A percentile compares a stretch with the other conserved stretches of the same genome.
phyloP scores from a whole-genome alignment of 2,329 filamentous ascomycete genomes.

The Balansia obtecta region DNA sequence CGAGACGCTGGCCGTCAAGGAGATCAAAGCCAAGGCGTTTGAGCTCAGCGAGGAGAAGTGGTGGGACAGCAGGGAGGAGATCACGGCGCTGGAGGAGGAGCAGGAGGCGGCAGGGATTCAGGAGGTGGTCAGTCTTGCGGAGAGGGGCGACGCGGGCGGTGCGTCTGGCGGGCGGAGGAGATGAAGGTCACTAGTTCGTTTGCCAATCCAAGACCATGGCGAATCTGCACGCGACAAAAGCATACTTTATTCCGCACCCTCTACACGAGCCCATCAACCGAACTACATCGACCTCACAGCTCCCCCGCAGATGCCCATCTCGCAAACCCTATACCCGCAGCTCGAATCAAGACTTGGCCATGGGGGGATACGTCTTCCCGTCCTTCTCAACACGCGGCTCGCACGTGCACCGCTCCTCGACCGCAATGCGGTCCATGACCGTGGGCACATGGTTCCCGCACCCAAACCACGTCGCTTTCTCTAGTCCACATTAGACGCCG shows the following conservation, averaged over 20 bases:
- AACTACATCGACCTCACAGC: no score
- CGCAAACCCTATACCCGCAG: no score
- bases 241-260: no score
- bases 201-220: no score
- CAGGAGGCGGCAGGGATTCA: constrained; percentile 92
- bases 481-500: constrained; percentile 18
- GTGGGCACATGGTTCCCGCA: constrained; percentile 48
- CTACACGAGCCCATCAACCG: no score
- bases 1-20: constrained; percentile 67
- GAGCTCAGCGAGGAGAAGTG: constrained; percentile 89
- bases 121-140: constrained; percentile 80
- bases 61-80: constrained; percentile 97
- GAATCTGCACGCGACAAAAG: no score
- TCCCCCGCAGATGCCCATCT: no score
- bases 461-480: constrained; percentile 51
- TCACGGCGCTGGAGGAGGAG: constrained; percentile 83
- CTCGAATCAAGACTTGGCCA: constrained; percentile 35
- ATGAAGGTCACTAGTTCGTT: no score
- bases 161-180: constrained; percentile 20
- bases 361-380: constrained; percentile 53
- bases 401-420: constrained; percentile 51
- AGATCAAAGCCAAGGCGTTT: constrained; percentile 85
- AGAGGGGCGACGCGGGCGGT: constrained; percentile 46
- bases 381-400: constrained; percentile 48
- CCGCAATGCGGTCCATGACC: constrained; percentile 49